Evolutionary conservation across 163 green algal genomes (phyloP).

Genomic region (Chlorella variabilis): DNA sequence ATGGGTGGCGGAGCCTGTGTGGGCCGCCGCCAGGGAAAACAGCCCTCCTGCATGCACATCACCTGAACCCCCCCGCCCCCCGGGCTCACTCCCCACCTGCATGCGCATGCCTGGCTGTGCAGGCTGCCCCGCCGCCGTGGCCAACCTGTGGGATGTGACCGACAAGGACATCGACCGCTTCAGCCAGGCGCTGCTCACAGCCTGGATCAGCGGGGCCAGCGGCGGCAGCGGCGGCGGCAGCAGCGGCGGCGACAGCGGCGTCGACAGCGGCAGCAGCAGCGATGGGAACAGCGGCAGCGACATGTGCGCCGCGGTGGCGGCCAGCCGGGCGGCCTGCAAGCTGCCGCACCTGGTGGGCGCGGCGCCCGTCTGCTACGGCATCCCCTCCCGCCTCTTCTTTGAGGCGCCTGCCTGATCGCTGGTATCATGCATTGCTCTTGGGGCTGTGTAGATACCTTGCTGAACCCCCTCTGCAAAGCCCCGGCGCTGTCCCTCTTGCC

Average conservation of each 20-base stretch:
- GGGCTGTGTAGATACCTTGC: no score
- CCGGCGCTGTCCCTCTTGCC: no score
- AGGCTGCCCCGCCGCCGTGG: conserved; percentile 86
- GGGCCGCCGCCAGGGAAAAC: no score
- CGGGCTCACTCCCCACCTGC: no score
- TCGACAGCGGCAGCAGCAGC: not conserved
- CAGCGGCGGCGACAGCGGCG: not conserved
- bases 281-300: not conserved
- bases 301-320: conserved; percentile 54
- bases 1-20: not conserved
- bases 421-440: no score
- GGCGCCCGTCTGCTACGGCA: conserved; percentile 91
- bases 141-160: conserved; percentile 98
- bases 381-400: conserved; percentile 60
- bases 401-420: not conserved
- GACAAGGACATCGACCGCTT: conserved; percentile 95
- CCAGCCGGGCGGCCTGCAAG: conserved; percentile 68
- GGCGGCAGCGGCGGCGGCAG: not conserved
- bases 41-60: no score
- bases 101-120: no score
- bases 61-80: no score
- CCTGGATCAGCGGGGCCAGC: conserved; percentile 55
- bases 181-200: conserved; percentile 57
- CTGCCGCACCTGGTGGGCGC: conserved; percentile 87
- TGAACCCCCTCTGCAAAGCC: no score